Conservation (phyloP, 306 rosid genomes). For the Pyrus pyrifolia region DNA sequence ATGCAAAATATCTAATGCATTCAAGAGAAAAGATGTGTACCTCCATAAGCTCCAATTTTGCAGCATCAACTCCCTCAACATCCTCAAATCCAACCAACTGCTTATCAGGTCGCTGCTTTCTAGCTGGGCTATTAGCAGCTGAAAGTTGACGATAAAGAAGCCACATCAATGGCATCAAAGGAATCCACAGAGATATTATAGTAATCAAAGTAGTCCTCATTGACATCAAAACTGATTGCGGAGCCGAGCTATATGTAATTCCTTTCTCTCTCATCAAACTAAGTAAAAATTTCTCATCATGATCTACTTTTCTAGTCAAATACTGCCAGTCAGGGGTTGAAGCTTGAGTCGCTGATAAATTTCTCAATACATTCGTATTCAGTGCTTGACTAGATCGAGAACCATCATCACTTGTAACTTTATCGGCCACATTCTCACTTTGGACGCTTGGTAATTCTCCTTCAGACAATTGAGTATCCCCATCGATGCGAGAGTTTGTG, state of each 20-base stretch:
- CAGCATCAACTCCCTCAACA: conserved; percentile 92
- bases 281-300: conserved; percentile 75
- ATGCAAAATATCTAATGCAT: neutral
- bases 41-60: conserved; percentile 95
- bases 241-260: conserved; percentile 76
- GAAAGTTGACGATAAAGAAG: conserved; percentile 88
- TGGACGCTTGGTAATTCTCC: conserved; percentile 32
- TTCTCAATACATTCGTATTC: conserved; percentile 24
- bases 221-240: conserved; percentile 67
- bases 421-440: conserved; percentile 18
- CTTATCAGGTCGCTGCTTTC: conserved; percentile 53
- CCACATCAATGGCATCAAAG: conserved; percentile 95
- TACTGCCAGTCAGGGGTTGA: conserved; percentile 64
- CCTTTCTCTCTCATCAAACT: conserved; percentile 83
- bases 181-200: conserved; percentile 78
- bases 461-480: conserved; percentile 26
- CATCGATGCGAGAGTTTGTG: conserved; percentile 11
- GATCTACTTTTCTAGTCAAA: conserved; percentile 81
- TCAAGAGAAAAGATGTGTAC: conserved; percentile 30
- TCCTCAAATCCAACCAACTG: conserved; percentile 84
- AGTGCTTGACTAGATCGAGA: conserved; percentile 31
- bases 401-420: conserved; percentile 28
- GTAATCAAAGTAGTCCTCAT: conserved; percentile 78
- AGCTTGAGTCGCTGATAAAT: conserved; percentile 35
- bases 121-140: conserved; percentile 82